These are phyloP conservation scores for Chrysoporthe austroafricana DNA, from an alignment of 2,329 filamentous ascomycete species.

Conservation along the genomic window DNA sequence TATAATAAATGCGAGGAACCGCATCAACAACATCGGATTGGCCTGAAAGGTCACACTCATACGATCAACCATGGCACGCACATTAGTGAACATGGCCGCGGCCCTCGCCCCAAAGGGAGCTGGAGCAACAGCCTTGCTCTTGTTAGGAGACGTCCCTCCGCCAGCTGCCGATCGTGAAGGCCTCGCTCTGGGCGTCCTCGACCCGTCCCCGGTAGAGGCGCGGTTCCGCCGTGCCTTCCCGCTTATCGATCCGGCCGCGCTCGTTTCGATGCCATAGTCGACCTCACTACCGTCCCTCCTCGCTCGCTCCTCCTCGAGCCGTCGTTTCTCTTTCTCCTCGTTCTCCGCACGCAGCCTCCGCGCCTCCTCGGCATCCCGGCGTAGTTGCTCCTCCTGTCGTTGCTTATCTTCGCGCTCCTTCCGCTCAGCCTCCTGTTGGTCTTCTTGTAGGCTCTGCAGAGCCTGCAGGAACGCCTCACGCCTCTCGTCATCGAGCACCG, in stretches of 20 bases:
- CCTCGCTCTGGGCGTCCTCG: constrained; percentile 19
- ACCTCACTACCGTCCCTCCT: constrained; percentile 60
- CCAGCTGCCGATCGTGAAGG: constrained; percentile 22
- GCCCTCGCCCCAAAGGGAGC: constrained; percentile 53
- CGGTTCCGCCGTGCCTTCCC: constrained; percentile 21
- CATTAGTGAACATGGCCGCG: constrained; percentile 55
- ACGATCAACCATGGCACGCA: constrained; percentile 56
- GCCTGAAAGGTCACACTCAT: constrained; percentile 54
- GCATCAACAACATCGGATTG: constrained; percentile 61
- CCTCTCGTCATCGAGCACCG: constrained; percentile 89
- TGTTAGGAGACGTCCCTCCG: constrained; percentile 26
- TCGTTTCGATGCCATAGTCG: constrained; percentile 70
- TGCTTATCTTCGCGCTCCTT: constrained; percentile 63
- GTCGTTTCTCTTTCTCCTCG: constrained; percentile 57
- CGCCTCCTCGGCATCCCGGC: constrained; percentile 61
- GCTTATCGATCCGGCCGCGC: constrained; percentile 41
- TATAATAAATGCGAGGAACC: constrained; percentile 76
- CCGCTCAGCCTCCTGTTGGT: constrained; percentile 74
- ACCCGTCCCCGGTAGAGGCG: constrained; percentile 16
- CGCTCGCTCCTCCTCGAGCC: constrained; percentile 58
- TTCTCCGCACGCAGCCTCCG: constrained; percentile 60
- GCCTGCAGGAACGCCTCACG: constrained; percentile 88
- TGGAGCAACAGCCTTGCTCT: constrained; percentile 39
- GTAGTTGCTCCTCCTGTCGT: constrained; percentile 60
- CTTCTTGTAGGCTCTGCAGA: constrained; percentile 80